phyloP scores from a whole-genome alignment of 108 stramenopile species.

The Schizochytrium sp. region DNA sequence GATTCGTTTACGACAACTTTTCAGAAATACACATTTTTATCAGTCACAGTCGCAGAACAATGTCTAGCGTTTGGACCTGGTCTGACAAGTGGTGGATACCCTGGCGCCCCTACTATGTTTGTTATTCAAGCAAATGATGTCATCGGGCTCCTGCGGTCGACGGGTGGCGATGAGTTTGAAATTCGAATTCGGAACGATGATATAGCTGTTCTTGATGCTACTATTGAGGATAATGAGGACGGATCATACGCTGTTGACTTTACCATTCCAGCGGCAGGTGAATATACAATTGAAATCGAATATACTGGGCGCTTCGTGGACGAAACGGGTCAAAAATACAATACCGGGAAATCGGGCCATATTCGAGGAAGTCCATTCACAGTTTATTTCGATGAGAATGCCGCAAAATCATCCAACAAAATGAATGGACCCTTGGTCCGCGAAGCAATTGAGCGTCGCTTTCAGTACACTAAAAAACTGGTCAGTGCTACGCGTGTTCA shows the following conservation, averaged over 20 bases:
- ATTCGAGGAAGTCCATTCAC: conserved; percentile 82
- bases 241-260: conserved; percentile 81
- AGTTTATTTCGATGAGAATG: conserved; percentile 6
- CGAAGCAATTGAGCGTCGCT: not conserved
- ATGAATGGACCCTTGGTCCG: not conserved
- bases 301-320: conserved; percentile 84
- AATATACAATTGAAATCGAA: conserved; percentile 74
- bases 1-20: conserved; percentile 79
- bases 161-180: conserved; percentile 83
- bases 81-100: conserved; percentile 73
- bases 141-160: conserved; percentile 74
- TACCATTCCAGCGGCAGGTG: conserved; percentile 72
- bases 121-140: conserved; percentile 82
- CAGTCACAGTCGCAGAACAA: conserved; percentile 78
- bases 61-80: conserved; percentile 85
- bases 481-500: not conserved
- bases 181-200: conserved; percentile 66
- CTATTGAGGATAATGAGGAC: conserved; percentile 75
- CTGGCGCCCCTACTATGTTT: conserved; percentile 73
- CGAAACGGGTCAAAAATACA: conserved; percentile 15
- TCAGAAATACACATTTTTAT: conserved; percentile 78
- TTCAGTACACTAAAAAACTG: not conserved
- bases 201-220: conserved; percentile 1
- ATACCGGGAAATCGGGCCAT: conserved; percentile 70
- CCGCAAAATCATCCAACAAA: not conserved